These are phyloP conservation scores for Boletus subparvulus DNA, from an alignment of 768 basidiomycete species.

Conservation along the genomic window DNA sequence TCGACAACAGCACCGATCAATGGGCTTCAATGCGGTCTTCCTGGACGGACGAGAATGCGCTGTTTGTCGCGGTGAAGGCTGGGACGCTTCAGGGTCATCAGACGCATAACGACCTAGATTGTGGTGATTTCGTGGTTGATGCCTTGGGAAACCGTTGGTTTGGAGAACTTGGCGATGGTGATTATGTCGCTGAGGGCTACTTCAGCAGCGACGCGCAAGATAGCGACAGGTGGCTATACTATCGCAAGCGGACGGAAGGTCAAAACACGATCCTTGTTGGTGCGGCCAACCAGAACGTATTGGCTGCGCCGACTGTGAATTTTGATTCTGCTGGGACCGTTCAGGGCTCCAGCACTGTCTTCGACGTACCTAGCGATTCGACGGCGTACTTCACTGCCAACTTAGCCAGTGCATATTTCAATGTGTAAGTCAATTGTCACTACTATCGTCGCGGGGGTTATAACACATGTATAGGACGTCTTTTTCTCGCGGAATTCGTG, in stretches of 20 bases:
- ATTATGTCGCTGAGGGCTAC: constrained; percentile 78
- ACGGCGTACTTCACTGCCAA: constrained; percentile 83
- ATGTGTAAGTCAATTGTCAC: constrained; percentile 50
- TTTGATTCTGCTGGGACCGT: constrained; percentile 54
- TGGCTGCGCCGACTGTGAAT: constrained; percentile 56
- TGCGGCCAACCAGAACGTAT: constrained; percentile 77
- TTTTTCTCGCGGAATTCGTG: constrained; percentile 80
- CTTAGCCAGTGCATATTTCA: constrained; percentile 72
- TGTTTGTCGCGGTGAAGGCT: constrained; percentile 88
- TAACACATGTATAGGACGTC: constrained; percentile 48
- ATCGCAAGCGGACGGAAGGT: constrained; percentile 94
- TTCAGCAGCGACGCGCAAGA: constrained; percentile 73
- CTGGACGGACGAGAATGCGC: constrained; percentile 85
- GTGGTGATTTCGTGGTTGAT: constrained; percentile 94
- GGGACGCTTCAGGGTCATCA: constrained; percentile 81
- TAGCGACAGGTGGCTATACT: constrained; percentile 83
- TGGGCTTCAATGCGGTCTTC: constrained; percentile 92
- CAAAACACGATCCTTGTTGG: constrained; percentile 91
- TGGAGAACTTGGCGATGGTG: constrained; percentile 87
- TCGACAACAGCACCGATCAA: constrained; percentile 66
- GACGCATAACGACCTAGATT: constrained; percentile 93
- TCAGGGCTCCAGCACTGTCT: constrained; percentile 86
- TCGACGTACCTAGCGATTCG: constrained; percentile 58
- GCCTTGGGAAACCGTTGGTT: constrained; percentile 93
- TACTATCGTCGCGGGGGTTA: constrained; percentile 8